These are phyloP conservation scores for Mortierella sp. DNA, from an alignment of 371 early-diverging fungal species.

Conservation along the genomic window DNA sequence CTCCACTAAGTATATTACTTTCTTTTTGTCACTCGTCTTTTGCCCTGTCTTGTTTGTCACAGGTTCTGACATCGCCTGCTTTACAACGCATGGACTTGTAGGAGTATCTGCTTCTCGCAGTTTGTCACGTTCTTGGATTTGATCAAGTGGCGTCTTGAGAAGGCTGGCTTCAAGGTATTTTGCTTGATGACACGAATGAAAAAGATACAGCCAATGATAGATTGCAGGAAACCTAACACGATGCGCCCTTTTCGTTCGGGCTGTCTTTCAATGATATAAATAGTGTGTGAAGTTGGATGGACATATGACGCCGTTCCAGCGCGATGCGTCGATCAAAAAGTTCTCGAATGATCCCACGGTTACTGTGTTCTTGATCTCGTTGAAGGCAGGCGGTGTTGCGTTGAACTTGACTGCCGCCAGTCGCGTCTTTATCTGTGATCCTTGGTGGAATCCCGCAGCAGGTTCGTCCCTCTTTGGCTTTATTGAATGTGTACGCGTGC, in stretches of 20 bases:
- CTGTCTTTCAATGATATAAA: background rate
- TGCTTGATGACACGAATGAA: background rate
- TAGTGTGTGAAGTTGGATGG: slow-evolving; percentile 95
- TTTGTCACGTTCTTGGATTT: slow-evolving; percentile 96
- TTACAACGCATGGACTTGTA: background rate
- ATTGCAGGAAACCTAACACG: background rate
- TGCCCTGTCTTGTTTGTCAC: slow-evolving; percentile 1
- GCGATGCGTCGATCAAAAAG: slow-evolving; percentile 79
- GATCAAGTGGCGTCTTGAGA: slow-evolving; percentile 94
- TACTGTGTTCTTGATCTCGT: slow-evolving; percentile 91
- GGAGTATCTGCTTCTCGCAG: slow-evolving; percentile 88
- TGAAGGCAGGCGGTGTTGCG: slow-evolving; percentile 98
- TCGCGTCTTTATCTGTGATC: slow-evolving; percentile 90
- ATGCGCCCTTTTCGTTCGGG: background rate
- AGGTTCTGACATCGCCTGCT: background rate
- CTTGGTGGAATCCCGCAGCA: slow-evolving; percentile 94
- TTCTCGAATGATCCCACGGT: slow-evolving; percentile 88
- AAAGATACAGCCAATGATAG: background rate
- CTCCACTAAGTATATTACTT: slow-evolving; percentile 74
- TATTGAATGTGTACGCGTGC: background rate
- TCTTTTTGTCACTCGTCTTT: background rate
- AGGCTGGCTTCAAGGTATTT: slow-evolving; percentile 85
- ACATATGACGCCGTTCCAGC: slow-evolving; percentile 88
- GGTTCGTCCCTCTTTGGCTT: background rate
- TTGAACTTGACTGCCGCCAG: slow-evolving; percentile 96